Conservation (phyloP, 345 rosid species). For the Eutrema heterophyllum region DNA sequence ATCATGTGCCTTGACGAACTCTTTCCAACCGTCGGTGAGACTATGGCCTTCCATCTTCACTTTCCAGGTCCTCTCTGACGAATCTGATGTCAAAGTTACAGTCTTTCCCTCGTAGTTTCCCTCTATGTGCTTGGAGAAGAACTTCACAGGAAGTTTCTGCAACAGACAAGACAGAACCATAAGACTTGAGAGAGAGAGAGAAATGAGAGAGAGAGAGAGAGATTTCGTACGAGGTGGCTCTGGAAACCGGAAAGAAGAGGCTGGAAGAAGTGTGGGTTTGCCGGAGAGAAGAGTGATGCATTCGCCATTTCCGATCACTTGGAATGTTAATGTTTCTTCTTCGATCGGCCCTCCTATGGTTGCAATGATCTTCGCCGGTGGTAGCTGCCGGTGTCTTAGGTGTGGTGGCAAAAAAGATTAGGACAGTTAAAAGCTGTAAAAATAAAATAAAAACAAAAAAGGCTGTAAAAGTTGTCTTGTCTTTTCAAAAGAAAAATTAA, state of each 20-base stretch:
- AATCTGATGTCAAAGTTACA: background rate
- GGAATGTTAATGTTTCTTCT: no score
- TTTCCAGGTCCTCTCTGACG: background rate
- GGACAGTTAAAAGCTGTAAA: no score
- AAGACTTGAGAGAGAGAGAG: background rate
- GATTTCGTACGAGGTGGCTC: background rate
- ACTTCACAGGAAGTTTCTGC: slow-evolving; percentile 7
- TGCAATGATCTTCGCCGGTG: no score
- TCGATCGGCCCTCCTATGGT: no score
- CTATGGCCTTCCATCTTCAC: slow-evolving; percentile 11
- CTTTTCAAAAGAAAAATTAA: no score
- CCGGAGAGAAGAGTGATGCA: background rate
- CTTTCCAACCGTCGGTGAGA: slow-evolving; percentile 3
- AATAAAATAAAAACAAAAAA: no score
- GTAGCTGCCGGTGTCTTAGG: no score
- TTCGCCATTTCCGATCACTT: background rate
- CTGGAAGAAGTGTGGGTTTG: slow-evolving; percentile 1
- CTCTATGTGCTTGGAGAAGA: slow-evolving; percentile 4
- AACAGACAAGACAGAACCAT: background rate
- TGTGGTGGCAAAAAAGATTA: no score
- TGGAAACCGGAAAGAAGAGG: slow-evolving; percentile 2
- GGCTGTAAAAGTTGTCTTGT: no score
- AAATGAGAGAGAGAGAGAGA: background rate
- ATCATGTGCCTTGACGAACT: slow-evolving; percentile 4
- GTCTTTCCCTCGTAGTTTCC: background rate